Conservation (phyloP, 257 asterid genomes). For the Fraxinus cuspidata region DNA sequence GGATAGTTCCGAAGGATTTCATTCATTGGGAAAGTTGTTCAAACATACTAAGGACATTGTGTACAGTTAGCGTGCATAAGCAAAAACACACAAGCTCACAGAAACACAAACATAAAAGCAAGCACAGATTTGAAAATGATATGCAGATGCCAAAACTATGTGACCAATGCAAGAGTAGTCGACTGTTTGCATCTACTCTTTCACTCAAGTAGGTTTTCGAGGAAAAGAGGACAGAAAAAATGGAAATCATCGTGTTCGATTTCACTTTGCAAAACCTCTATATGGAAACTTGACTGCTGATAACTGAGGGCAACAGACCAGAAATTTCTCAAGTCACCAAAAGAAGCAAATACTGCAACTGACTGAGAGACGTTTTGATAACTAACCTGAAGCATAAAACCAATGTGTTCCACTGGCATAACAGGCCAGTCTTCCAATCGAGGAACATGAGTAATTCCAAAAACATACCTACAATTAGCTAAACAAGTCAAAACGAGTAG, state of each 20-base stretch:
- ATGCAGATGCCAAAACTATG: neutral
- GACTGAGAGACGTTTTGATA: neutral
- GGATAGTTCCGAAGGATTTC: neutral
- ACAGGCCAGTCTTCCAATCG: conserved; percentile 98
- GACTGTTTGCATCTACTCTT: neutral
- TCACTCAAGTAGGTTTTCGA: neutral
- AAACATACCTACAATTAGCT: conserved; percentile 69
- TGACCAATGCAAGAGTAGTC: neutral
- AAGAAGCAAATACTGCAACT: neutral
- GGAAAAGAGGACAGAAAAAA: neutral
- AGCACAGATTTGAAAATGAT: neutral
- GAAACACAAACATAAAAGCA: too few species aligned
- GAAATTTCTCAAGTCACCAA: neutral
- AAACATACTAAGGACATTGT: neutral
- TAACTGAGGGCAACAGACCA: neutral
- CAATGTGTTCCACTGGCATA: conserved; percentile 94
- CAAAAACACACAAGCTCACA: neutral
- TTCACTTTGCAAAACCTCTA: neutral
- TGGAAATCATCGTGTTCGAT: neutral
- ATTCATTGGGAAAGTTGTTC: neutral
- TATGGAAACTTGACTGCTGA: neutral
- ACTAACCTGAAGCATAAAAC: conserved; percentile 88
- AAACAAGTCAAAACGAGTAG: conserved; percentile 8
- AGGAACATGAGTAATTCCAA: conserved; percentile 96
- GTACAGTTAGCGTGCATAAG: neutral